These are phyloP conservation scores for Geosmithia morbida DNA, from an alignment of 2,329 filamentous ascomycete species.

Conservation along the genomic window DNA sequence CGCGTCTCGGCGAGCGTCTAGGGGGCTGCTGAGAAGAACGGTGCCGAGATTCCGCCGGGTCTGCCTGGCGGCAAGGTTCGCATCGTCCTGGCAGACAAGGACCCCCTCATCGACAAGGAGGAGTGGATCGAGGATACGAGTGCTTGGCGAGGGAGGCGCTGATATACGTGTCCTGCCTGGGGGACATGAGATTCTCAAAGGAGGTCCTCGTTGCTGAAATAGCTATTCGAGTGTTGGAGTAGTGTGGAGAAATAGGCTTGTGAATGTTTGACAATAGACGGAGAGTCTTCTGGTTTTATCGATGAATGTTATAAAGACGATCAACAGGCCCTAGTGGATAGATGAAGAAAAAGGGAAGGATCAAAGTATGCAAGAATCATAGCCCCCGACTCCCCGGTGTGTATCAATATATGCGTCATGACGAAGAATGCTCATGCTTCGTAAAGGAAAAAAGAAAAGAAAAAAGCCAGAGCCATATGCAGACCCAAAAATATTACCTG, in stretches of 20 bases:
- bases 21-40: not conserved
- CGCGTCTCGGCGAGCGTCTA: slow-evolving; percentile 16
- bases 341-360: not conserved
- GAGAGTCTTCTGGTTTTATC: not conserved
- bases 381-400: not conserved
- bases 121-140: slow-evolving; percentile 50
- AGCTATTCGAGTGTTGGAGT: slow-evolving; percentile 18
- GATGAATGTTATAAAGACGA: not conserved
- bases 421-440: not conserved
- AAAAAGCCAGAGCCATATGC: not conserved
- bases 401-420: not conserved
- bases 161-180: slow-evolving; percentile 42
- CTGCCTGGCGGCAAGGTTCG: slow-evolving; percentile 36
- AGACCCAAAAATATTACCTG: too few relatives aligned
- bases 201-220: slow-evolving; percentile 39
- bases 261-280: not conserved
- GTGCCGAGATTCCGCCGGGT: slow-evolving; percentile 13
- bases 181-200: slow-evolving; percentile 53
- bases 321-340: too few relatives aligned
- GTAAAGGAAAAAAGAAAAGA: not conserved
- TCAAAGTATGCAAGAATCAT: not conserved
- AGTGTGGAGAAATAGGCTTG: too few relatives aligned
- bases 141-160: slow-evolving; percentile 41
- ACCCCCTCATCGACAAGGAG: slow-evolving; percentile 50
- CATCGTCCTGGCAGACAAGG: slow-evolving; percentile 50